Conservation (phyloP, 2,329 filamentous ascomycete genomes). For the Trichoderma polysporum region DNA sequence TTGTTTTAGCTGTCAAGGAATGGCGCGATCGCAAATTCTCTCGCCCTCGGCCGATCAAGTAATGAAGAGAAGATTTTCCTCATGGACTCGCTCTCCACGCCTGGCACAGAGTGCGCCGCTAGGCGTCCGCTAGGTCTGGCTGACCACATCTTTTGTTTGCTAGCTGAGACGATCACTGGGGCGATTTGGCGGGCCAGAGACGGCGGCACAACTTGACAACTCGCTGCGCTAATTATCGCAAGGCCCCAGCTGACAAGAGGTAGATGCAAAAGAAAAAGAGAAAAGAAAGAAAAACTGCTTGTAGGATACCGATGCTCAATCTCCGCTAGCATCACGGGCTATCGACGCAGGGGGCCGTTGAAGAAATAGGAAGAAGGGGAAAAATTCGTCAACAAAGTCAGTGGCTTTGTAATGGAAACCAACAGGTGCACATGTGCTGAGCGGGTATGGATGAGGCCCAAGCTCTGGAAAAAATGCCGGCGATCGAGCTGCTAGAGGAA, state of each 20-base stretch:
- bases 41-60: not conserved
- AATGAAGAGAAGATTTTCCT: not conserved
- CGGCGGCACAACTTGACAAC: not conserved
- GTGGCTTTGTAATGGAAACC: not conserved
- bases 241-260: not conserved
- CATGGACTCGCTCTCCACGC: not conserved
- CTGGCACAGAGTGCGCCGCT: not conserved
- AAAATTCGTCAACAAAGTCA: not conserved
- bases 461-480: not conserved
- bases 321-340: not conserved
- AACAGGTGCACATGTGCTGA: not conserved
- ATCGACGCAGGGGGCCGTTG: not conserved
- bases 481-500: not conserved
- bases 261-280: not conserved
- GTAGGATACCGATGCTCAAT: not conserved
- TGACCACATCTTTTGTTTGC: not conserved
- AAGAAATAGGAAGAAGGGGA: not conserved
- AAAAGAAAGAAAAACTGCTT: too few species aligned
- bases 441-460: not conserved
- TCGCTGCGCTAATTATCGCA: not conserved
- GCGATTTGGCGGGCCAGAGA: slow-evolving; percentile 13
- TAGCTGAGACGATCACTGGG: slow-evolving; percentile 15
- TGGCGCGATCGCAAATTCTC: not conserved
- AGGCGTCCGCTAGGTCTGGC: not conserved
- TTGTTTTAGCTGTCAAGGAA: not conserved